Evolutionary conservation across 2,329 filamentous ascomycete genomes (phyloP).

Genomic region (Cercospora beticola): DNA sequence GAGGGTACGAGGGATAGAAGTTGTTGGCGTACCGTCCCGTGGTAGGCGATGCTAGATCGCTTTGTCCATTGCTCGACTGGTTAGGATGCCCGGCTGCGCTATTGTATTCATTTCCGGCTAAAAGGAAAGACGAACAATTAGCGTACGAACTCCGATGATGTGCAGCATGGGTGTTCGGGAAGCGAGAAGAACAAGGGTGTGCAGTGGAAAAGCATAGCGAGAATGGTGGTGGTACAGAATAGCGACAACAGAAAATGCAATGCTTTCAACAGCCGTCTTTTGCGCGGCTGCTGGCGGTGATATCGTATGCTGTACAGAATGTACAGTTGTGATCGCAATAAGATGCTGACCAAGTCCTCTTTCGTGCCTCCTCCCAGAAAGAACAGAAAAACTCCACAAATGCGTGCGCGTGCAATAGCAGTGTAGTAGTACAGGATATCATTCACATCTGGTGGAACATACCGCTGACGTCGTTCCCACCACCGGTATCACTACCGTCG

Average conservation of each 20-base stretch:
- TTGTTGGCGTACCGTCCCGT: constrained; percentile 73
- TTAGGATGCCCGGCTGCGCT: constrained; percentile 65
- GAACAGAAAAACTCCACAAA: constrained; percentile 22
- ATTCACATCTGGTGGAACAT: constrained; percentile 91
- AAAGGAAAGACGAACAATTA: constrained; percentile 43
- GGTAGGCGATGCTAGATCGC: constrained; percentile 53
- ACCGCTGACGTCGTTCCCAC: constrained; percentile 77
- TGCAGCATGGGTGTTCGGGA: constrained; percentile 32
- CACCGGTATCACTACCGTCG: constrained; percentile 65
- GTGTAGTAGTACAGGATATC: constrained; percentile 43
- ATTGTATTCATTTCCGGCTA: constrained; percentile 59
- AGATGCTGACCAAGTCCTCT: constrained; percentile 20
- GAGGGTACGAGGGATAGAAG: constrained; percentile 71
- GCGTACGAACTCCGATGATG: constrained; percentile 37
- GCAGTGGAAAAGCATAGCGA: constrained; percentile 4
- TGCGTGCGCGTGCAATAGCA: constrained; percentile 23
- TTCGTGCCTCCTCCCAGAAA: neutral
- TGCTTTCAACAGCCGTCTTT: constrained; percentile 24
- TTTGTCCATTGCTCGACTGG: constrained; percentile 59
- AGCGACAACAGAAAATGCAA: constrained; percentile 17
- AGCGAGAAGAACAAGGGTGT: constrained; percentile 32
- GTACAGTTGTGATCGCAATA: constrained; percentile 28
- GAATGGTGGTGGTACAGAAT: constrained; percentile 5
- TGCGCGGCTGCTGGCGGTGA: constrained; percentile 17
- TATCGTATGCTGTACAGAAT: constrained; percentile 31